Evolutionary conservation across 176 grass and related monocot genomes (phyloP), one percentile per base, ranked within the genome.

Genomic region (Avena insularis): DNA sequence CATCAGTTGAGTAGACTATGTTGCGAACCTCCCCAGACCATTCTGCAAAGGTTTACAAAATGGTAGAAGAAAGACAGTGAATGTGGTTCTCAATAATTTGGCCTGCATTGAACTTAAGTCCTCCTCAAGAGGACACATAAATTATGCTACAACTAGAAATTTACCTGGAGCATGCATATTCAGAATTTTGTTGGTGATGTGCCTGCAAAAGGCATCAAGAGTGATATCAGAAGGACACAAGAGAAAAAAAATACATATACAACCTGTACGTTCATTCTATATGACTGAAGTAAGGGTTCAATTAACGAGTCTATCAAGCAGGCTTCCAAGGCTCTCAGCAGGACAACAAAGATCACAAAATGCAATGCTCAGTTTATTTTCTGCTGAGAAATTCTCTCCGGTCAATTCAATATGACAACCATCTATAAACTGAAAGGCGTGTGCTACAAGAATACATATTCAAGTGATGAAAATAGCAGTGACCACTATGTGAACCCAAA

Each of bases 1-100:
- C 90, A 53, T 94, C 94, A 83, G 92, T 84, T 71, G 94, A 96
- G 72, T 96, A 96, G 69, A 94, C 80, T 81, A 96, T 93, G 83
- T 27, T 96, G 71, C 94, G 84, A 71, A 99, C 85, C 69, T 99
- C 94, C 19, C 94, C 97, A 69, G 94, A 99, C 97, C 94, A 99
- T 82, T 96, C 96, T 98, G 86, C 35, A 91, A 85, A 84, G 40
- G 76, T 79, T 63, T 78, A 74, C 9, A 48, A 72, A 70, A 53
- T 23, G 23, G 19, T 62, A 78, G 36, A 81, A 89, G 23, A 51
- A 87, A 70, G 77, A 64, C 17, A 65, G 5, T 21, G 50, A 80
- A 86, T 54, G 21, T 47, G 51, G 64, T 36, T 60, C 71, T 67
- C 57, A 5, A 79, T 16, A 67, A 66, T 80, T 69, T 50, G 17